Evolutionary conservation across 371 early-diverging fungal species (phyloP).

Genomic region (Chytridium lagenaria): DNA sequence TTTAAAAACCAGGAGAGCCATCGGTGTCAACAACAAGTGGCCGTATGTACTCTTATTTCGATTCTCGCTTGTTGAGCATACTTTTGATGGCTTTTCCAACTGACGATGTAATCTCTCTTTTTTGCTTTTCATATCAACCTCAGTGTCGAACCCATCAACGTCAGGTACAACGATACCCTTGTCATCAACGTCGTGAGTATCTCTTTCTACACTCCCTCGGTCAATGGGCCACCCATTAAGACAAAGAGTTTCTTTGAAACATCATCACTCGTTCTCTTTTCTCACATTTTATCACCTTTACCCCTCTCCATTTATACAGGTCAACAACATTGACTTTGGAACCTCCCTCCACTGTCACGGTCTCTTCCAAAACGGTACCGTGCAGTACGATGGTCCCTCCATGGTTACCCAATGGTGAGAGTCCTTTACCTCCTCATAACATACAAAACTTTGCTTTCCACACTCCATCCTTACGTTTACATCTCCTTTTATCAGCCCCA

Average conservation of each 20-base stretch:
- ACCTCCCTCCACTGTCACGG: constrained; percentile 77
- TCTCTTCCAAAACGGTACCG: constrained; percentile 67
- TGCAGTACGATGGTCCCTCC: constrained; percentile 64
- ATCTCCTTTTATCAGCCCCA: constrained; percentile 25
- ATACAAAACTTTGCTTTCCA: not conserved
- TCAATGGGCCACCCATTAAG: no score
- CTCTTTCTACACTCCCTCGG: not conserved
- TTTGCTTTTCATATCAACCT: not conserved
- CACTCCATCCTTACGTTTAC: not conserved
- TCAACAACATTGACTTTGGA: constrained; percentile 60
- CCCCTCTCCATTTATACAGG: constrained; percentile 23
- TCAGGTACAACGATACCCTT: constrained; percentile 47
- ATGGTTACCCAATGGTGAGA: constrained; percentile 33
- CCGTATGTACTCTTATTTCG: constrained; percentile 59
- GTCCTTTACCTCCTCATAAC: not conserved
- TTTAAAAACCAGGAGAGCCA: constrained; percentile 64
- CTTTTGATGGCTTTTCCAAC: constrained; percentile 40
- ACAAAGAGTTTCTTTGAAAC: no score
- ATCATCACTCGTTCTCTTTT: no score
- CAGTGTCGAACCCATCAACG: constrained; percentile 39
- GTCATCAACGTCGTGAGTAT: constrained; percentile 51
- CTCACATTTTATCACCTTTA: not conserved
- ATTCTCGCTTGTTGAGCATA: not conserved
- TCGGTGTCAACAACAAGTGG: constrained; percentile 75
- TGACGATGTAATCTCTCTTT: constrained; percentile 21